Conservation (phyloP, 495 filamentous ascomycete species). For the Rostrohypoxylon terebratum region DNA sequence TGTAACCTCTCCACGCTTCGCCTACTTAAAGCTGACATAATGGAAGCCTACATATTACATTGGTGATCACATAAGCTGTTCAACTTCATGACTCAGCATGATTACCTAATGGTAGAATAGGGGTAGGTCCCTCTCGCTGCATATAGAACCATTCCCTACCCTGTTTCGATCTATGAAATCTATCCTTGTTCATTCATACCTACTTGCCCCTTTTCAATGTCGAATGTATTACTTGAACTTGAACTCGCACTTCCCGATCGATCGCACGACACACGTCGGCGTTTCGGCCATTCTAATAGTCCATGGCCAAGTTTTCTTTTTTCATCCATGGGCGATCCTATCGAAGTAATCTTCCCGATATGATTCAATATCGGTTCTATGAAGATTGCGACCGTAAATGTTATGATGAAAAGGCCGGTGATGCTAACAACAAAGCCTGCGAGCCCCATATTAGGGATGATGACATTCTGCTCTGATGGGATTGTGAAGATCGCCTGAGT, state of each 20-base stretch:
- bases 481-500: slow-evolving; percentile 20
- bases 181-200: no score
- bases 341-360: neutral
- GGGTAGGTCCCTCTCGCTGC: no score
- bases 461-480: slow-evolving; percentile 23
- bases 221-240: neutral
- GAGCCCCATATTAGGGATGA: slow-evolving; percentile 24
- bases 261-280: neutral
- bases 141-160: no score
- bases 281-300: neutral
- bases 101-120: no score
- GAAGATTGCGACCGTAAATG: slow-evolving; percentile 15
- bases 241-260: neutral
- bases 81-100: no score
- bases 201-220: no score
- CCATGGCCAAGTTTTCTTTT: neutral
- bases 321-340: neutral
- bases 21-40: no score
- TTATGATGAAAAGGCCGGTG: neutral
- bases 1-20: neutral
- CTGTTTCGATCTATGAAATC: no score
- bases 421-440: slow-evolving; percentile 10
- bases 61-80: no score
- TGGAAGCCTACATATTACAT: no score
- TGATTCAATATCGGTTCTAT: neutral